Evolutionary conservation across 2,329 filamentous ascomycete genomes (phyloP), one percentile per base, ranked within the genome.

Genomic region (Dothiorella sarmentorum): DNA sequence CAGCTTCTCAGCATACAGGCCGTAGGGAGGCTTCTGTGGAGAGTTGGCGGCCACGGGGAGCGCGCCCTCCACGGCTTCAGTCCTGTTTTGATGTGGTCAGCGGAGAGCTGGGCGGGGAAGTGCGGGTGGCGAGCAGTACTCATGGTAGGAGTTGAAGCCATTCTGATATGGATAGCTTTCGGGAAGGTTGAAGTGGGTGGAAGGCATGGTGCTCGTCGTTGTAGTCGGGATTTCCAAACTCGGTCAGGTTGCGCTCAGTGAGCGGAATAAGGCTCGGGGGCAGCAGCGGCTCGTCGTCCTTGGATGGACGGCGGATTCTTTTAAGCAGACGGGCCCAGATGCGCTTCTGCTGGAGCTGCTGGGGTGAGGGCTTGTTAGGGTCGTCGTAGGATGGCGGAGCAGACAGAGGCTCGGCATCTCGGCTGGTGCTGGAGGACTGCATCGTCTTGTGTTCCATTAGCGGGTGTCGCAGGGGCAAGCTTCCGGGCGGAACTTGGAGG

Each of bases 1-100:
- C 4, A 84, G 74, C 67, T 84, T 81, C 75, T 96, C 91, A 26
- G 90, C 85, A 74, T 94, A 94, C 26, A 96, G 84, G 0, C 90
- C 90, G 63, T 85, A 84, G 0, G 89, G 82, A 0, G 86, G 86
- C 69, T 91, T 90, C 71, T 95, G 90, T 0, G 91, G 91, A 2
- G 88, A 90, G 78, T 95, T 96, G 40, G 86, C 82, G 51, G 82
- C 90, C 60, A 90, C 69, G 7, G 91, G 90, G 4, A 93, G 79
- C 4, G 90, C 86, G 17, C 86, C 88, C 15, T 85, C 79, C 58
- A 93, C 78, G 43, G 90, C 89, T 78, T 94, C 90, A 42, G 88
- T 85, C 70, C 89, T 92, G 10, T 24, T 22, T 6, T 4, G 31
- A 10, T 40, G 64, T 47, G 62, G 58, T 44, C 24, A 24, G 44